phyloP scores from a whole-genome alignment of 2,329 filamentous ascomycete genomes.

The Trichoderma afroharzianum region DNA sequence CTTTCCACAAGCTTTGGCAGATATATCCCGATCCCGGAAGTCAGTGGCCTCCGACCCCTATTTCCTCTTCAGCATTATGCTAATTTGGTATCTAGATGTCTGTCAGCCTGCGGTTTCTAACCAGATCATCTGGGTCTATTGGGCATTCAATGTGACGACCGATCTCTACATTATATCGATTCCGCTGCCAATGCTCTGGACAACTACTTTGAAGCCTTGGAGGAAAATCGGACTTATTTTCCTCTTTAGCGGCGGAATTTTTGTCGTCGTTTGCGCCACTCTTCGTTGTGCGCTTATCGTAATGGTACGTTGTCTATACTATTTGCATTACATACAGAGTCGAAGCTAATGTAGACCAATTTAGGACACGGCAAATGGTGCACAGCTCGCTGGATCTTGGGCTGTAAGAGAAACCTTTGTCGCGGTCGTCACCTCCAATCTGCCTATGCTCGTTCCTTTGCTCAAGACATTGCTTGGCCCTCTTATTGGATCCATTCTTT shows the following conservation, averaged over 20 bases:
- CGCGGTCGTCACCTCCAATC: constrained; percentile 42
- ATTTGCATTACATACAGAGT: background rate
- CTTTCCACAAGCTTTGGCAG: constrained; percentile 55
- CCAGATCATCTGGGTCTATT: constrained; percentile 49
- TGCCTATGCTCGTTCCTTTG: constrained; percentile 45
- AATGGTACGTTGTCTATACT: constrained; percentile 22
- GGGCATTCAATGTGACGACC: constrained; percentile 51
- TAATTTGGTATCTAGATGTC: constrained; percentile 30
- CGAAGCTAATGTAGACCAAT: background rate
- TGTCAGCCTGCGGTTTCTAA: constrained; percentile 50
- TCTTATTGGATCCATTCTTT: constrained; percentile 24
- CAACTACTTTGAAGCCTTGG: constrained; percentile 31
- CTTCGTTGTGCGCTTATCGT: constrained; percentile 32
- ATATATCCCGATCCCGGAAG: constrained; percentile 56
- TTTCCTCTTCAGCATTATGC: background rate
- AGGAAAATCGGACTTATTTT: constrained; percentile 39
- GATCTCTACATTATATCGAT: constrained; percentile 58
- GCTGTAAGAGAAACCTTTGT: constrained; percentile 43
- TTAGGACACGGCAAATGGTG: constrained; percentile 40
- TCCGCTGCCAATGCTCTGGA: constrained; percentile 50
- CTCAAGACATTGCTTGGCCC: constrained; percentile 35
- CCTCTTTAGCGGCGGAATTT: constrained; percentile 39
- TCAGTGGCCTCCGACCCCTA: constrained; percentile 29
- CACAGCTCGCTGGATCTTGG: constrained; percentile 41
- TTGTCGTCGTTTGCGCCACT: constrained; percentile 40